phyloP scores from a whole-genome alignment of 106 monocot species.

The Dioscorea alata region DNA sequence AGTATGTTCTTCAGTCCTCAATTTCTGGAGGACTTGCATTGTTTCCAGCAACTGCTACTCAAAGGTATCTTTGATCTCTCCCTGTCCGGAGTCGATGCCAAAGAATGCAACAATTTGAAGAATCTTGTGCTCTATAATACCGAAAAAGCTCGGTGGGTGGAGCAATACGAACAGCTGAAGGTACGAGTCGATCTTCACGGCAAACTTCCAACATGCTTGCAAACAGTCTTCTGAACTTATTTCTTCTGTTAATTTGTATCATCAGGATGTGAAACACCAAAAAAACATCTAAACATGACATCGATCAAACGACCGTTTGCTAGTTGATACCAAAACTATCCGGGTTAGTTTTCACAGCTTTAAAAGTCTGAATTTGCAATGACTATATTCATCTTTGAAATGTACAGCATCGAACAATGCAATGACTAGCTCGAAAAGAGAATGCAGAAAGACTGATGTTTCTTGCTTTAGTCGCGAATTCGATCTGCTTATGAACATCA shows the following conservation, averaged over 20 bases:
- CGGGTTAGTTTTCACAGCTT: slow-evolving; percentile 25
- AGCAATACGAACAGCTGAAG: slow-evolving; percentile 45
- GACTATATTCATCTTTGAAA: neutral
- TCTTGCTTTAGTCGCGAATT: no score
- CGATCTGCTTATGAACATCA: no score
- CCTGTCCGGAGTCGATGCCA: slow-evolving; percentile 18
- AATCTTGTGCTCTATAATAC: slow-evolving; percentile 38
- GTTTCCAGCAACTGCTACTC: slow-evolving; percentile 56
- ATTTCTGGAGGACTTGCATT: slow-evolving; percentile 45
- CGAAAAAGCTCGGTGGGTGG: slow-evolving; percentile 48
- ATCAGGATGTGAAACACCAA: slow-evolving; percentile 48
- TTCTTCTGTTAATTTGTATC: neutral
- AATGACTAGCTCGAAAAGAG: neutral
- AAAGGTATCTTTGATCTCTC: slow-evolving; percentile 55
- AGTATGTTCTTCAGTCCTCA: slow-evolving; percentile 54
- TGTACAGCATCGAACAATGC: neutral
- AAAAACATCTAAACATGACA: slow-evolving; percentile 20
- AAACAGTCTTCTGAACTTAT: neutral
- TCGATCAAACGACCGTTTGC: slow-evolving; percentile 40
- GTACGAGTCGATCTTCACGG: slow-evolving; percentile 40
- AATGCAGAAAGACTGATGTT: neutral
- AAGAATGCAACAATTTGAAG: slow-evolving; percentile 42
- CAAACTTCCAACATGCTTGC: slow-evolving; percentile 7
- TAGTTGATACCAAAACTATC: slow-evolving; percentile 15
- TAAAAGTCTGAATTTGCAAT: neutral